A percentile compares a stretch with the other conserved stretches of the same genome.
phyloP scores from a whole-genome alignment of 164 flowering plant genomes.

The Hamamelis virginiana region DNA sequence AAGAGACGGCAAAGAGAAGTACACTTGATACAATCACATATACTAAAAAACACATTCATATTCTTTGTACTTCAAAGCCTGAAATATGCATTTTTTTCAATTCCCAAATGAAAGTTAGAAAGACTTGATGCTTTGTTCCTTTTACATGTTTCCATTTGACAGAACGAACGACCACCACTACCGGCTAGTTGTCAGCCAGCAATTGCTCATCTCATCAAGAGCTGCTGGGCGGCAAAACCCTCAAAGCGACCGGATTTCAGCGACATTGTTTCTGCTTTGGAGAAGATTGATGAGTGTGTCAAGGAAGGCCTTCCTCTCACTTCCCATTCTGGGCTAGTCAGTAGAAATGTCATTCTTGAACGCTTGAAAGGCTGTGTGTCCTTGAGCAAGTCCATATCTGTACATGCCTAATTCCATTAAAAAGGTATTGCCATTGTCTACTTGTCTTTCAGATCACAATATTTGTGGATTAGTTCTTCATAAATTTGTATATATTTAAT shows the following conservation, averaged over 20 bases:
- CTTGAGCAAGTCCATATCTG: slow-evolving; percentile 62
- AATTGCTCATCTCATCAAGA: slow-evolving; percentile 78
- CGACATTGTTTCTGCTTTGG: slow-evolving; percentile 64
- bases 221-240: slow-evolving; percentile 90
- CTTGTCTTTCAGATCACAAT: neutral
- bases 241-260: slow-evolving; percentile 89
- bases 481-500: slow-evolving; percentile 7
- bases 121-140: neutral
- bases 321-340: slow-evolving; percentile 48
- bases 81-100: too few species aligned
- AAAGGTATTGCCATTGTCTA: slow-evolving; percentile 15
- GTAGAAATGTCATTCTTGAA: slow-evolving; percentile 44
- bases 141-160: slow-evolving; percentile 17
- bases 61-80: too few species aligned
- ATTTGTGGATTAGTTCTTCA: neutral
- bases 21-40: too few species aligned
- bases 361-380: slow-evolving; percentile 70
- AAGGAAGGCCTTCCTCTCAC: slow-evolving; percentile 79
- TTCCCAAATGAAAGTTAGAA: too few species aligned
- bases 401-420: slow-evolving; percentile 47
- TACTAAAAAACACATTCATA: too few species aligned
- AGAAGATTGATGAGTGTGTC: slow-evolving; percentile 76
- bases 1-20: too few species aligned
- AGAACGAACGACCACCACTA: slow-evolving; percentile 87
- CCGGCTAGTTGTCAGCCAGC: slow-evolving; percentile 87